These are phyloP conservation scores for Leccinum arenicola DNA, from an alignment of 768 basidiomycete genomes.

Conservation along the genomic window DNA sequence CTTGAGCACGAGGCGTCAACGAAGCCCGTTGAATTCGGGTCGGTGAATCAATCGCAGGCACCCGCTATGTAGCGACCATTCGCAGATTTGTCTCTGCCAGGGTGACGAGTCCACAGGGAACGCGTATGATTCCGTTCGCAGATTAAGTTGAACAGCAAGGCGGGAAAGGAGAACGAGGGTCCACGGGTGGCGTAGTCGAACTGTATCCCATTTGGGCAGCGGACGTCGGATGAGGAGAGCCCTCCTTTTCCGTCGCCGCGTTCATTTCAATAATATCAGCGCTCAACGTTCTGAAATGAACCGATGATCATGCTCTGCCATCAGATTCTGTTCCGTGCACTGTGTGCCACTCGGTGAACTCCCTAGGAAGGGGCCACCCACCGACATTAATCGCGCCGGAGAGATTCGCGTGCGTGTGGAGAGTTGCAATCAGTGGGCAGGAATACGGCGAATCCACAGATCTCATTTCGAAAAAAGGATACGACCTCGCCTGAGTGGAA, in stretches of 20 bases:
- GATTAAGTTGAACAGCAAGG: neutral
- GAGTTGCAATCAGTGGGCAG: neutral
- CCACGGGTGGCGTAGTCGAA: neutral
- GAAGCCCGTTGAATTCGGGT: constrained; percentile 42
- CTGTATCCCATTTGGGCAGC: constrained; percentile 1
- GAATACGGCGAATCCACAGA: constrained; percentile 11
- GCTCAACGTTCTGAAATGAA: neutral
- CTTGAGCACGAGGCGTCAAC: constrained; percentile 56
- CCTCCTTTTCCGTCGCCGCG: constrained; percentile 7
- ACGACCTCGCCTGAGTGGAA: neutral
- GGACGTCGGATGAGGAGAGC: neutral
- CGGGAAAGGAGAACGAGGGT: neutral
- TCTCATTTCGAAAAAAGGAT: constrained; percentile 3
- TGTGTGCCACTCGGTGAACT: constrained; percentile 1
- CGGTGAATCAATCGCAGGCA: constrained; percentile 47
- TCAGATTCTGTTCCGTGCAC: constrained; percentile 1
- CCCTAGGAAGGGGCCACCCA: neutral
- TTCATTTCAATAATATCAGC: neutral
- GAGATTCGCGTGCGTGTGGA: constrained; percentile 5
- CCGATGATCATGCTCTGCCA: neutral
- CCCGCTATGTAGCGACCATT: constrained; percentile 46
- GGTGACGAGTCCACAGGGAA: constrained; percentile 2
- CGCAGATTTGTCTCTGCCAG: constrained; percentile 58
- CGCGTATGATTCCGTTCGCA: neutral
- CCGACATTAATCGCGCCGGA: neutral